These are phyloP conservation scores for Calendula officinalis DNA, from an alignment of 129 eudicot genomes.

Conservation along the genomic window DNA sequence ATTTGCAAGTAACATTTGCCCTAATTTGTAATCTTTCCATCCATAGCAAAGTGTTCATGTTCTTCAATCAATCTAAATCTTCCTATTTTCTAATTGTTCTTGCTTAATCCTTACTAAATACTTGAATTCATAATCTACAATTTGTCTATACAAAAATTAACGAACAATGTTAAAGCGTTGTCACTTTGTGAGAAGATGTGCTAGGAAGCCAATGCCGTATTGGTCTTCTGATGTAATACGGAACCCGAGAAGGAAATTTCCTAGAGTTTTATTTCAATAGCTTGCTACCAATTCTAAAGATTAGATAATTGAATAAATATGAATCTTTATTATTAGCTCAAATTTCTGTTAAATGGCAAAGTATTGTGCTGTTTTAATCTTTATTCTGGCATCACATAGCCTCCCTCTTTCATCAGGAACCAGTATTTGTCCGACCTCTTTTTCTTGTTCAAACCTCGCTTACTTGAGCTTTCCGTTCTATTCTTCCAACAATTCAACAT, in stretches of 20 bases:
- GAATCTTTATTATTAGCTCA: background rate
- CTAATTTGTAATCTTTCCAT: too few relatives aligned
- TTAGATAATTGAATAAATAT: too few relatives aligned
- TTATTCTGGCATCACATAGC: background rate
- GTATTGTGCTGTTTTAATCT: conserved; percentile 1
- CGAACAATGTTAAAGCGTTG: too few relatives aligned
- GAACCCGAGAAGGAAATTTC: conserved; percentile 1
- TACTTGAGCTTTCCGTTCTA: conserved; percentile 29
- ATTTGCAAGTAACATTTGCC: too few relatives aligned
- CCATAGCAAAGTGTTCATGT: too few relatives aligned
- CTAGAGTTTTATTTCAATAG: background rate
- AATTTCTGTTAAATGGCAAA: conserved; percentile 6
- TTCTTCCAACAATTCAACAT: conserved; percentile 3
- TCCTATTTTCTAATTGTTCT: too few relatives aligned
- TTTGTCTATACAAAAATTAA: too few relatives aligned
- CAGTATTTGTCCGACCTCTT: conserved; percentile 26
- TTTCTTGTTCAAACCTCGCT: conserved; percentile 13
- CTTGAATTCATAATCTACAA: too few relatives aligned
- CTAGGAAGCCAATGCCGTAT: background rate
- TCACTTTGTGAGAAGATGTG: too few relatives aligned
- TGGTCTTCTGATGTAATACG: background rate
- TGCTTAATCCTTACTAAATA: too few relatives aligned
- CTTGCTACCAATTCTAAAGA: background rate
- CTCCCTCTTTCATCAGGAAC: conserved; percentile 11
- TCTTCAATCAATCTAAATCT: too few relatives aligned